Conservation (phyloP, 768 basidiomycete genomes). For the Suillus hirtellus region DNA sequence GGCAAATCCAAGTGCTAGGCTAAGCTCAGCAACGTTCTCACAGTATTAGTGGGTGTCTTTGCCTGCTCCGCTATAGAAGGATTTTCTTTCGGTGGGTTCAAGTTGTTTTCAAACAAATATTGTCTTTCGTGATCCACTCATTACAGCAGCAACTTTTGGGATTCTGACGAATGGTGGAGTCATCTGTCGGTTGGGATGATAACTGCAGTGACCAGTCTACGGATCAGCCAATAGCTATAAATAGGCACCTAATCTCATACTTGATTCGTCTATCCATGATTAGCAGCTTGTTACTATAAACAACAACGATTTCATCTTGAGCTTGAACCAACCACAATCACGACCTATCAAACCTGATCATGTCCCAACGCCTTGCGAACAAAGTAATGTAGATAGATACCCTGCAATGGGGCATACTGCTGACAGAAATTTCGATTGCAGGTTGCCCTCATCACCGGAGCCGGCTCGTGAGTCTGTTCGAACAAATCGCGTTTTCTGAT, state of each 20-base stretch:
- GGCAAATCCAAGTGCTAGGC: too few relatives aligned
- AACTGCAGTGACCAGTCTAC: too few relatives aligned
- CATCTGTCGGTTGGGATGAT: not conserved
- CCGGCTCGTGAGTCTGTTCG: conserved; percentile 67
- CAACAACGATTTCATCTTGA: not conserved
- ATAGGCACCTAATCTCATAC: not conserved
- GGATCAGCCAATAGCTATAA: not conserved
- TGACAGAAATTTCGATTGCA: conserved; percentile 30
- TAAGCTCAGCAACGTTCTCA: too few relatives aligned
- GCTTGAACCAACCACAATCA: too few relatives aligned
- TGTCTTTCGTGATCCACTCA: not conserved
- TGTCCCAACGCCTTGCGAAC: conserved; percentile 69
- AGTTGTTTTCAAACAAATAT: not conserved
- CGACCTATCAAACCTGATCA: conserved; percentile 25
- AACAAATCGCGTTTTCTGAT: conserved; percentile 17
- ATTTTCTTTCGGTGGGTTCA: not conserved
- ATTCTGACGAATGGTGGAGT: not conserved
- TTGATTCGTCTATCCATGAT: not conserved
- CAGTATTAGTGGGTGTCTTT: not conserved
- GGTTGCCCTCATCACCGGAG: conserved; percentile 85
- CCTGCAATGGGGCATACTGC: not conserved
- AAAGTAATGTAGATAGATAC: conserved; percentile 43
- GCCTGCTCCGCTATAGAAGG: not conserved
- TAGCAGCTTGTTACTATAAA: too few relatives aligned
- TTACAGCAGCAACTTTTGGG: not conserved